These are phyloP conservation scores for Alternaria sp. DNA, from an alignment of 2,329 filamentous ascomycete species.

Conservation along the genomic window DNA sequence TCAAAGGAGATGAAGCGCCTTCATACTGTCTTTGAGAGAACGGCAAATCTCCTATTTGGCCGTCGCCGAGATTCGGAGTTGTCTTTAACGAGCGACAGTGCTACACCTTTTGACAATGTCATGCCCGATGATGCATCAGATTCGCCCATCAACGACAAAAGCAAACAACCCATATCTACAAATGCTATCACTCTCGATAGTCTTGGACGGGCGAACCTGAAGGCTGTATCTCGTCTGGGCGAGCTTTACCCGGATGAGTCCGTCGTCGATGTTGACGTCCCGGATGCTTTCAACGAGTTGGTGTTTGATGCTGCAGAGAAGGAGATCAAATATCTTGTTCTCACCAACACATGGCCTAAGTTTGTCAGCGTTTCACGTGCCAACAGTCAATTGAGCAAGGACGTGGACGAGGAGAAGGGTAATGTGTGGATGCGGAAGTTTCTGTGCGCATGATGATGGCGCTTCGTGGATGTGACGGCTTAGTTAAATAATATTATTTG, in stretches of 20 bases:
- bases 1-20: slow-evolving; percentile 42
- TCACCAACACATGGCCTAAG: slow-evolving; percentile 51
- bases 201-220: slow-evolving; percentile 42
- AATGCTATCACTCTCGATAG: slow-evolving; percentile 33
- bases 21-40: slow-evolving; percentile 36
- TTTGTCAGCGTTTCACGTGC: slow-evolving; percentile 43
- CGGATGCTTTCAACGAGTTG: slow-evolving; percentile 37
- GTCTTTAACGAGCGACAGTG: slow-evolving; percentile 31
- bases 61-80: slow-evolving; percentile 28
- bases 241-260: slow-evolving; percentile 29
- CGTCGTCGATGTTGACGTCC: slow-evolving; percentile 32
- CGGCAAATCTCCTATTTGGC: slow-evolving; percentile 34
- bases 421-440: slow-evolving; percentile 19
- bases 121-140: slow-evolving; percentile 22
- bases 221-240: slow-evolving; percentile 36
- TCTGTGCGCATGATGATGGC: slow-evolving; percentile 12
- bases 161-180: not conserved
- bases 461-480: not conserved
- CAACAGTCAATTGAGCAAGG: slow-evolving; percentile 29
- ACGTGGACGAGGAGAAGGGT: slow-evolving; percentile 27
- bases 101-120: slow-evolving; percentile 42
- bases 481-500: slow-evolving; percentile 3
- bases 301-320: slow-evolving; percentile 44
- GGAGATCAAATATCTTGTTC: slow-evolving; percentile 49
- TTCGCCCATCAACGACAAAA: slow-evolving; percentile 26